These are phyloP conservation scores for Colletotrichum sp. DNA, from an alignment of 2,329 filamentous ascomycete genomes.

Conservation along the genomic window DNA sequence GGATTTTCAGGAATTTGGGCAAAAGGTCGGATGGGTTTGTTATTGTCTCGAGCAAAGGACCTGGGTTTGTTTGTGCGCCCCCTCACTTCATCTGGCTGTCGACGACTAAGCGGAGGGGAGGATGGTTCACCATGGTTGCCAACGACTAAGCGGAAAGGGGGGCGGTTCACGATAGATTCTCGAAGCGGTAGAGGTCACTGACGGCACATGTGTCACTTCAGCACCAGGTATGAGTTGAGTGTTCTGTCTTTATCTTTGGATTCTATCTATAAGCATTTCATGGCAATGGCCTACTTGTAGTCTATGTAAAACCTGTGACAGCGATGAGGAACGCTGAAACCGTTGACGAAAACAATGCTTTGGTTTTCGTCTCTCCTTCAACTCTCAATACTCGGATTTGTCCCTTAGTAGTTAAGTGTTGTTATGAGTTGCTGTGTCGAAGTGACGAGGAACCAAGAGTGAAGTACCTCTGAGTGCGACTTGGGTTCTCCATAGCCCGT, in stretches of 20 bases:
- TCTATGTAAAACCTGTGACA: neutral
- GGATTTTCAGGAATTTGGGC: neutral
- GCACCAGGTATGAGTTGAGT: neutral
- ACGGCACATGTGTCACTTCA: accelerated
- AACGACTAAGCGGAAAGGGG: neutral
- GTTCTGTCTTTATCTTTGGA: neutral
- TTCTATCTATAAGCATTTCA: neutral
- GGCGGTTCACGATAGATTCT: neutral
- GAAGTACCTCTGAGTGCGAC: neutral
- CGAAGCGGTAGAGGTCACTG: accelerated
- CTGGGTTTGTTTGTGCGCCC: neutral
- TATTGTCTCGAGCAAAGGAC: neutral
- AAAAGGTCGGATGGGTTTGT: neutral
- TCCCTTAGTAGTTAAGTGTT: neutral
- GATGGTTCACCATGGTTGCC: neutral
- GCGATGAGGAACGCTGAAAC: accelerated
- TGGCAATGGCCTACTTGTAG: neutral
- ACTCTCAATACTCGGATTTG: neutral
- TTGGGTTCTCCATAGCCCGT: neutral
- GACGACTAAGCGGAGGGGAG: neutral
- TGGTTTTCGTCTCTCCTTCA: accelerated
- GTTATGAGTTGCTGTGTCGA: neutral
- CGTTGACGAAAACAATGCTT: accelerated
- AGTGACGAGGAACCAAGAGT: neutral
- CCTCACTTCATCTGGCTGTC: neutral